Evolutionary conservation across 148 eudicot genomes (phyloP), one percentile per base, ranked within the genome.

Genomic region (Oxyria digyna): DNA sequence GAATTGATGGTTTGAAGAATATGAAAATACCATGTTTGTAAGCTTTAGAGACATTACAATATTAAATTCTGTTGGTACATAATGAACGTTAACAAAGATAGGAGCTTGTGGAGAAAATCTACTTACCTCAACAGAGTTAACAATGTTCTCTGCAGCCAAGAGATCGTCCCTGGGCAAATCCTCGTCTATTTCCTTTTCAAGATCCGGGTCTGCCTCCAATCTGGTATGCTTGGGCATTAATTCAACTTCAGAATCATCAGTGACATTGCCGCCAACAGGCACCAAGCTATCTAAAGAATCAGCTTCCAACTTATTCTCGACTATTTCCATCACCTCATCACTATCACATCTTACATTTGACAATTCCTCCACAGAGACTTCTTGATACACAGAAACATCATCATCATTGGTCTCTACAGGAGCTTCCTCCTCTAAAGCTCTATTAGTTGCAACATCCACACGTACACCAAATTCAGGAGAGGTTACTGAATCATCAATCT

Each of bases 161-260:
- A 8, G 45, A 48, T 73, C 72, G 42, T 73, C 74, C 74, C 76
- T 77, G 52, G 37, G 20, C 11, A 41, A 21, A 45, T 43, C 46
- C 49, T 12, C 72, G 33, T 43, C 69, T 62, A 69, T 64, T 78
- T 65, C 82, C 68, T 74, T 83, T 37, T 70, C 72, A 43, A 70
- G 73, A 74, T 72, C 43, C 38, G 72, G 74, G 32, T 80, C 78
- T 72, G 79, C 74, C 68, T 79, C 77, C 41, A 73, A 68, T 18
- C n/a, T 72, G 67, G 48, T 18, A 67, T 74, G 71, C 67, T 67
- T 17, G 27, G 72, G 72, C 71, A 67, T 62, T 46, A 52, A 15
- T 43, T 77, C 79, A 21, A 75, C 72, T 6, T 18, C 23, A 31
- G 73, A 66, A 7, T 49, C 74, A 8, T 72, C 71, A 45, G 40